Percentiles rank a stretch among this genome's conserved stretches.
phyloP scores from a whole-genome alignment of 164 flowering plant genomes.

The Macadamia integrifolia region DNA sequence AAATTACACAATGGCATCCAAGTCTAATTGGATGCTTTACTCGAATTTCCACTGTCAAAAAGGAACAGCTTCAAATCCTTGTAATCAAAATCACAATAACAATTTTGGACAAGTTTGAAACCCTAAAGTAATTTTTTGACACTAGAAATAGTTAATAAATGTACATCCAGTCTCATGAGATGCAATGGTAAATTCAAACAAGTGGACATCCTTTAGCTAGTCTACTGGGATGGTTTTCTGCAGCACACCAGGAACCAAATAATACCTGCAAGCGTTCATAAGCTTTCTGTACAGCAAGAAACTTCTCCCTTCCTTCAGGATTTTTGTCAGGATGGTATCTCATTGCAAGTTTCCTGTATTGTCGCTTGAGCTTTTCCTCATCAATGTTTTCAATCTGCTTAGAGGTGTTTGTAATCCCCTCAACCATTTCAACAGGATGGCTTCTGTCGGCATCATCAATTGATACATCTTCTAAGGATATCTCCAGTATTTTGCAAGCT shows the following conservation, averaged over 20 bases:
- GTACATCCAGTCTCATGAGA: no score
- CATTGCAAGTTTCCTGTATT: conserved; percentile 98
- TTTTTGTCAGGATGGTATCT: conserved; percentile 98
- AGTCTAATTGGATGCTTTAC: not conserved
- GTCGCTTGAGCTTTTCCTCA: conserved; percentile 97
- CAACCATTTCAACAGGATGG: conserved; percentile 33
- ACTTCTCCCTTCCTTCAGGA: conserved; percentile 98
- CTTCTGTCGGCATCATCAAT: conserved; percentile 34
- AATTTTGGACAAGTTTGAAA: no score
- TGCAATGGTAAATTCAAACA: no score
- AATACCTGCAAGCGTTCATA: conserved; percentile 96
- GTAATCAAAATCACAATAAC: no score
- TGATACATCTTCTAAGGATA: conserved; percentile 72
- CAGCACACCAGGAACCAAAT: not conserved
- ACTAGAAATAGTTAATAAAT: no score
- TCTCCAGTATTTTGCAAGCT: conserved; percentile 93
- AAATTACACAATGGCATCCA: not conserved
- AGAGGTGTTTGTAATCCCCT: conserved; percentile 48
- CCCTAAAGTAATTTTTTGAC: no score
- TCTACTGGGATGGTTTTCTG: no score
- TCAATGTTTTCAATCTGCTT: conserved; percentile 87
- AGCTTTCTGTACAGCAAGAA: conserved; percentile 97
- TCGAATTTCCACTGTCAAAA: not conserved
- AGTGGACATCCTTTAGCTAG: no score
- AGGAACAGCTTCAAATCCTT: not conserved